phyloP scores from a whole-genome alignment of 2,329 filamentous ascomycete genomes.

The Pleochaeta shiraiana region DNA sequence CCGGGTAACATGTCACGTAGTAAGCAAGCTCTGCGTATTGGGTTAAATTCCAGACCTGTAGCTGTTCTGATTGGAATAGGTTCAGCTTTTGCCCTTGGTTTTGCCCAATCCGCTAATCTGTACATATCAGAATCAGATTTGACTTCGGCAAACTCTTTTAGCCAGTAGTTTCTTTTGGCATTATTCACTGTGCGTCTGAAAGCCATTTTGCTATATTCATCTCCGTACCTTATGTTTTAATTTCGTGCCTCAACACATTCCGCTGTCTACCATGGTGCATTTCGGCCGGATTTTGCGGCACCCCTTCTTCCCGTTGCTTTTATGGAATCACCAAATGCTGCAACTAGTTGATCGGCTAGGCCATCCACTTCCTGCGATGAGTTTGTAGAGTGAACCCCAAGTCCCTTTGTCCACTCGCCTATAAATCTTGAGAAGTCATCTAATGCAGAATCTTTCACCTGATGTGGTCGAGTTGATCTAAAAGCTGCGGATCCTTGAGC shows the following conservation, averaged over 20 bases:
- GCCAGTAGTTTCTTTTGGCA: not conserved
- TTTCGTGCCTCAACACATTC: not conserved
- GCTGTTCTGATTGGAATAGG: not conserved
- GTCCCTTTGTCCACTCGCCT: no score
- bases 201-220: not conserved
- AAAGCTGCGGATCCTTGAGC: not conserved
- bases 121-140: not conserved
- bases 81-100: not conserved
- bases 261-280: not conserved
- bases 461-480: not conserved
- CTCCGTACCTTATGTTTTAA: no score
- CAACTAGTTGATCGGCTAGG: no score
- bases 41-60: not conserved
- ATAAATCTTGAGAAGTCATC: no score
- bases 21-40: constrained; percentile 9
- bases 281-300: no score
- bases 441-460: not conserved
- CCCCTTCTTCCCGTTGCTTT: no score
- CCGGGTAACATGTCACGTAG: not conserved
- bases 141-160: not conserved
- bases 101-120: not conserved
- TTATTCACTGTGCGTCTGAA: not conserved
- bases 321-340: no score
- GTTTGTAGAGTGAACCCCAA: no score
- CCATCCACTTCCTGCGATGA: no score